These are phyloP conservation scores for Biscogniauxia mediterranea DNA, from an alignment of 2,329 filamentous ascomycete species.

Conservation along the genomic window DNA sequence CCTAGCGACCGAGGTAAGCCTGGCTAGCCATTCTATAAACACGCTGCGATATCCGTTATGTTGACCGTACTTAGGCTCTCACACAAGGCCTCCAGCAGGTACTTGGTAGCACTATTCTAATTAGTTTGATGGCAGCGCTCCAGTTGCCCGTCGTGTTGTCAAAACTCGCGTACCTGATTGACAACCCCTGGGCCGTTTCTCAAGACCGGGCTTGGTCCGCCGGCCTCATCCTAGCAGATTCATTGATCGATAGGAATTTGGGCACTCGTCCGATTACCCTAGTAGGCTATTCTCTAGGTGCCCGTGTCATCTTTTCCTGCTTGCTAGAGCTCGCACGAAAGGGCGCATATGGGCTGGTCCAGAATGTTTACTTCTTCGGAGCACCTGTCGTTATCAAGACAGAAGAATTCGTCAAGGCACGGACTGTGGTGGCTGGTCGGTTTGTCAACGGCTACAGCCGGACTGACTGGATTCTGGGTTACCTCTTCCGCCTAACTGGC, in stretches of 20 bases:
- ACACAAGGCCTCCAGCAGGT: conserved; percentile 96
- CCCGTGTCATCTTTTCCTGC: conserved; percentile 89
- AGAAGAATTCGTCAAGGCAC: conserved; percentile 80
- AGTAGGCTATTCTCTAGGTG: conserved; percentile 90
- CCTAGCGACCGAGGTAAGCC: conserved; percentile 85
- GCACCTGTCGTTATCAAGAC: conserved; percentile 87
- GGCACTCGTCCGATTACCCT: conserved; percentile 89
- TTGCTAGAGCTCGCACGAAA: conserved; percentile 81
- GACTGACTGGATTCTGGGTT: conserved; percentile 96
- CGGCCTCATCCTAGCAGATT: conserved; percentile 91
- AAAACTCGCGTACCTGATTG: conserved; percentile 92
- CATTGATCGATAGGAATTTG: conserved; percentile 85
- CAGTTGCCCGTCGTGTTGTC: conserved; percentile 90
- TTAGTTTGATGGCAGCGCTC: conserved; percentile 86
- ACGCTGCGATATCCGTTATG: not conserved
- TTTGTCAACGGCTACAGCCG: conserved; percentile 93
- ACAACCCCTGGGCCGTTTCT: conserved; percentile 98
- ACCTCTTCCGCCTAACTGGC: conserved; percentile 90
- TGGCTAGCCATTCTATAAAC: not conserved
- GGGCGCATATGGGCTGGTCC: conserved; percentile 81
- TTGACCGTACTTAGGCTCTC: conserved; percentile 64
- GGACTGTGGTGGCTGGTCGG: conserved; percentile 83
- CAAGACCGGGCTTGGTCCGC: conserved; percentile 84
- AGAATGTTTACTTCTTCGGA: conserved; percentile 95
- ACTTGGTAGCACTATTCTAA: conserved; percentile 82